A percentile compares a stretch with the other conserved stretches of the same genome.
These are phyloP conservation scores for Eremothecium coryli DNA, from an alignment of 1,139 yeast species.

Conservation along the genomic window DNA sequence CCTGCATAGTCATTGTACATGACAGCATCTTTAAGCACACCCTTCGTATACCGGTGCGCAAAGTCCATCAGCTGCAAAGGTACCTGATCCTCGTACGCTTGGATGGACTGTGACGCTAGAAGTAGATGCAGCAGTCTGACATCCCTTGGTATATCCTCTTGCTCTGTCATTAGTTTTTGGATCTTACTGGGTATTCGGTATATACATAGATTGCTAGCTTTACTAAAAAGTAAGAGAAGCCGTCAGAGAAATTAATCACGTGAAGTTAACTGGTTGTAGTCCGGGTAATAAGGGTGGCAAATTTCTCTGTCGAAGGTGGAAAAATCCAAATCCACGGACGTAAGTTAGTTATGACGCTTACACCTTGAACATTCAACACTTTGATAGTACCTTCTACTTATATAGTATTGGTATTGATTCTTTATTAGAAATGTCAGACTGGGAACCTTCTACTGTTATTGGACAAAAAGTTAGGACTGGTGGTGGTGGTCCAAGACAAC, in stretches of 20 bases:
- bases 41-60: conserved; percentile 79
- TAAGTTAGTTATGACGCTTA: too few relatives aligned
- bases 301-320: too few relatives aligned
- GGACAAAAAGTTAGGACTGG: conserved; percentile 86
- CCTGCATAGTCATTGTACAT: conserved; percentile 75
- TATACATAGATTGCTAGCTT: too few relatives aligned
- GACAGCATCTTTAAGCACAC: conserved; percentile 81
- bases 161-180: conserved; percentile 7
- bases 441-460: conserved; percentile 84
- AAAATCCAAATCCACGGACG: too few relatives aligned
- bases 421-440: conserved; percentile 53
- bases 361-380: too few relatives aligned
- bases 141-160: conserved; percentile 59
- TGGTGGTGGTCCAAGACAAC: conserved; percentile 80
- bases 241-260: too few relatives aligned
- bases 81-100: conserved; percentile 88
- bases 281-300: too few relatives aligned
- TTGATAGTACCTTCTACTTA: too few relatives aligned
- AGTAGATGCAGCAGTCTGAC: conserved; percentile 82
- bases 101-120: conserved; percentile 88
- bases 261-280: too few relatives aligned
- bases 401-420: too few relatives aligned
- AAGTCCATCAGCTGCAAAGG: conserved; percentile 94
- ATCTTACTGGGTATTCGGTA: too few relatives aligned
- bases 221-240: too few relatives aligned